Evolutionary conservation across 1,284 basidiomycete species (phyloP).

Genomic region (Microbotryum intermedium): DNA sequence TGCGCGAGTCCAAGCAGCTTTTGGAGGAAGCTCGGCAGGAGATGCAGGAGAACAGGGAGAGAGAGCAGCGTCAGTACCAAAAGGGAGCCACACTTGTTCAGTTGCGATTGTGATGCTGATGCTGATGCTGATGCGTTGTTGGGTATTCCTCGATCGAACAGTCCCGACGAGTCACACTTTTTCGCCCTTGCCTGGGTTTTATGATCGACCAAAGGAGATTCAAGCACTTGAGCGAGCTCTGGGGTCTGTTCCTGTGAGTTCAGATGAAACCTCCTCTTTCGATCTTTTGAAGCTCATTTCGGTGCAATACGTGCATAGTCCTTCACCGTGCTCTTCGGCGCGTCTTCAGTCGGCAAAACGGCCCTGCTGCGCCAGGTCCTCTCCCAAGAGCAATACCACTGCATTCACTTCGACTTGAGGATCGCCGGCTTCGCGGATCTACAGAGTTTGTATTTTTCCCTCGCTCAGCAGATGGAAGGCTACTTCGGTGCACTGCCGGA

Average conservation of each 20-base stretch:
- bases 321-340: constrained; percentile 69
- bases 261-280: too few species aligned
- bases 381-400: constrained; percentile 55
- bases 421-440: constrained; percentile 75
- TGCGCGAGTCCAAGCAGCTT: constrained; percentile 62
- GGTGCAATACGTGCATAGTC: constrained; percentile 42
- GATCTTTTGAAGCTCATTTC: too few species aligned
- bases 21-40: constrained; percentile 66
- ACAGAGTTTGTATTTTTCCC: constrained; percentile 59
- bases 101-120: background rate
- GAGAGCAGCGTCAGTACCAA: constrained; percentile 23
- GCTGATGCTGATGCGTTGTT: background rate
- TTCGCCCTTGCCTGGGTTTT: constrained; percentile 61
- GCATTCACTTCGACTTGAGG: constrained; percentile 70
- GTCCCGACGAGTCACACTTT: constrained; percentile 60
- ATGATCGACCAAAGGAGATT: constrained; percentile 57
- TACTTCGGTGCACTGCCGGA: constrained; percentile 59
- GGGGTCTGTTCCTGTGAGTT: constrained; percentile 36
- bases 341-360: constrained; percentile 71
- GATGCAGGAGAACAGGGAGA: constrained; percentile 51
- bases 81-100: too few species aligned
- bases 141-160: background rate
- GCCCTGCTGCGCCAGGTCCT: constrained; percentile 66
- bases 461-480: constrained; percentile 65
- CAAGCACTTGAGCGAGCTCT: constrained; percentile 55